These are phyloP conservation scores for Ustilago loliicola DNA, from an alignment of 1,284 basidiomycete species.

Conservation along the genomic window DNA sequence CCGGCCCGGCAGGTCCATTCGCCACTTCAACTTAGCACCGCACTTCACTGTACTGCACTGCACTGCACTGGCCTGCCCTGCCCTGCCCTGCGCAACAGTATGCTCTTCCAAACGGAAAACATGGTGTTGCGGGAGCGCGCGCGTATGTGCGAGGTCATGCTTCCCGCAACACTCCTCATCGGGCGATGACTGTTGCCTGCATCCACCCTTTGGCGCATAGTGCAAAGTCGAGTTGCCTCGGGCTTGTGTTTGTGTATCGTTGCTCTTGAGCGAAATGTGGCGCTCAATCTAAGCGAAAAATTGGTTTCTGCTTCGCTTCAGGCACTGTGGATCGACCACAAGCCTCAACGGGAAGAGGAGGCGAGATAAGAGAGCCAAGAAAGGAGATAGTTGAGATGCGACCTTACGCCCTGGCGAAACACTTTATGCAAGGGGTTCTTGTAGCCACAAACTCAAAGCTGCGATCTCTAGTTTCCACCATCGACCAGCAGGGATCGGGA, in stretches of 20 bases:
- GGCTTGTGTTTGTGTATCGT: conserved; percentile 4
- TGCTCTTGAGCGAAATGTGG: not conserved
- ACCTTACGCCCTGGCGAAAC: not conserved
- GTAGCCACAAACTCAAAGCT: conserved; percentile 3
- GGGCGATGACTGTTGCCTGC: not conserved
- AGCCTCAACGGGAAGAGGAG: not conserved
- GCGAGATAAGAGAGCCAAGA: not conserved
- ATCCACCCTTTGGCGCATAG: not conserved
- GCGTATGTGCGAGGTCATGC: not conserved
- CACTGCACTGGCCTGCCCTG: no score
- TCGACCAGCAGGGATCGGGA: not conserved
- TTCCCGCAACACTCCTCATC: not conserved
- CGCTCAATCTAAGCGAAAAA: not conserved
- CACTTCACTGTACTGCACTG: not conserved
- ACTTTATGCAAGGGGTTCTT: conserved; percentile 1
- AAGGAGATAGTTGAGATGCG: not conserved
- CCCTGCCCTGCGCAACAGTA: no score
- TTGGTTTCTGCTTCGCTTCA: not conserved
- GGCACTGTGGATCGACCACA: not conserved
- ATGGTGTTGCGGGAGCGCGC: not conserved
- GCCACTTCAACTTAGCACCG: not conserved
- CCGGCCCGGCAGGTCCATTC: not conserved
- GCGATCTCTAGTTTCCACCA: not conserved
- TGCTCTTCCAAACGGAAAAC: not conserved
- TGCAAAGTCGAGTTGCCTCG: not conserved